Percentiles rank a stretch among this genome's conserved stretches.
phyloP scores from a whole-genome alignment of 2,329 filamentous ascomycete species.

The Neopestalotiopsis sp. region DNA sequence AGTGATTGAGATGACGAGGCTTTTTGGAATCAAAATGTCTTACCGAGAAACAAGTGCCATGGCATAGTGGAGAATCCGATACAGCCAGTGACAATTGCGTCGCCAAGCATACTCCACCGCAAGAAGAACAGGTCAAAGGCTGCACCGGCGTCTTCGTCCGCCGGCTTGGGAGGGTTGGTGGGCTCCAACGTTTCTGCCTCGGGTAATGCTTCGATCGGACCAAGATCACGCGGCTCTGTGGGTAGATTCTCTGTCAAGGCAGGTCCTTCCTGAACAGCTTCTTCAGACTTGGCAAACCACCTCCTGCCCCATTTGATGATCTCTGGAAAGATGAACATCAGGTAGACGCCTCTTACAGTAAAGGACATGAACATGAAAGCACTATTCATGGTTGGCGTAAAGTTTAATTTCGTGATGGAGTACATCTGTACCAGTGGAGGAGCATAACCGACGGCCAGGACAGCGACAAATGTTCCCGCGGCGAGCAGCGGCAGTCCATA shows the following conservation, averaged over 20 bases:
- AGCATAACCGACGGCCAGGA: slow-evolving; percentile 30
- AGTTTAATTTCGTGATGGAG: slow-evolving; percentile 27
- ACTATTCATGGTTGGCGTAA: slow-evolving; percentile 29
- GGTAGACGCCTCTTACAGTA: slow-evolving; percentile 27
- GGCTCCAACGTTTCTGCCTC: slow-evolving; percentile 27
- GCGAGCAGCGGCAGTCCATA: slow-evolving; percentile 28
- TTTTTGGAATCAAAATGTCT: neutral
- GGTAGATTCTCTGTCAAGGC: slow-evolving; percentile 23
- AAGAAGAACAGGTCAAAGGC: slow-evolving; percentile 31
- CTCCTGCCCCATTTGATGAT: slow-evolving; percentile 28
- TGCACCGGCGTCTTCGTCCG: slow-evolving; percentile 24
- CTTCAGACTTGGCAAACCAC: slow-evolving; percentile 21
- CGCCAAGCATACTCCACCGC: slow-evolving; percentile 28
- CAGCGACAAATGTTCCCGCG: slow-evolving; percentile 28
- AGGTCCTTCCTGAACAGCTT: slow-evolving; percentile 9
- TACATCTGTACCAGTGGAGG: slow-evolving; percentile 32
- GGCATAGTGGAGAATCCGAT: slow-evolving; percentile 27
- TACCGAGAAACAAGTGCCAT: slow-evolving; percentile 33
- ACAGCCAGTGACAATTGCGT: slow-evolving; percentile 27
- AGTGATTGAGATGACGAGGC: neutral
- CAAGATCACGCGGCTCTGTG: slow-evolving; percentile 26
- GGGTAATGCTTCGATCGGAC: slow-evolving; percentile 21
- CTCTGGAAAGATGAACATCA: slow-evolving; percentile 33
- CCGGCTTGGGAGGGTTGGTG: slow-evolving; percentile 22
- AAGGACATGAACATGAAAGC: slow-evolving; percentile 26